A percentile compares a stretch with the other conserved stretches of the same genome.
phyloP scores from a whole-genome alignment of 805 yeast species.

The Pichia insulana region DNA sequence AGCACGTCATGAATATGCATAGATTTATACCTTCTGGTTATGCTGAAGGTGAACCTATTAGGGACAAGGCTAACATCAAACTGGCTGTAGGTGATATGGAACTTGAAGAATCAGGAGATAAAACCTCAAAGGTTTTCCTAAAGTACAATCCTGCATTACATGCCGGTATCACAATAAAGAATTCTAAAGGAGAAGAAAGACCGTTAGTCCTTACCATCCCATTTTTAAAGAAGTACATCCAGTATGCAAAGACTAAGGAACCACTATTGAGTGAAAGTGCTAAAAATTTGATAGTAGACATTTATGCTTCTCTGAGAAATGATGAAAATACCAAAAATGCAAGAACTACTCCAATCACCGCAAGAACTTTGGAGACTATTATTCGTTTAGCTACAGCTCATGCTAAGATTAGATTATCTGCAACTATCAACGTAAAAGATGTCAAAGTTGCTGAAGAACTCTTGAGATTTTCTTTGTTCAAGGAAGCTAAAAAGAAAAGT shows the following conservation, averaged over 20 bases:
- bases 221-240: conserved; percentile 85
- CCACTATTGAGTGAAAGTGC: conserved; percentile 78
- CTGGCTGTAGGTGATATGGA: conserved; percentile 74
- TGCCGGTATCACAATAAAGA: conserved; percentile 20
- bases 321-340: conserved; percentile 53
- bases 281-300: conserved; percentile 67
- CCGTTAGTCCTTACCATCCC: conserved; percentile 58
- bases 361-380: conserved; percentile 94
- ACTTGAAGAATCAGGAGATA: conserved; percentile 33
- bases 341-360: conserved; percentile 88
- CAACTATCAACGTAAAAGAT: conserved; percentile 63
- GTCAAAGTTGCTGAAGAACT: conserved; percentile 81
- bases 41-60: conserved; percentile 86
- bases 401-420: conserved; percentile 87
- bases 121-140: conserved; percentile 65
- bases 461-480: conserved; percentile 77
- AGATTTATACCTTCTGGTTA: conserved; percentile 81
- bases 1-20: conserved; percentile 92
- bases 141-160: conserved; percentile 76
- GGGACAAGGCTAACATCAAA: conserved; percentile 63
- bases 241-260: conserved; percentile 83
- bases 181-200: conserved; percentile 19
- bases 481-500: conserved; percentile 38
- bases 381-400: conserved; percentile 95
- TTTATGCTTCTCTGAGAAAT: conserved; percentile 77